Evolutionary conservation across 345 rosid species (phyloP).

Genomic region (Hypericum androsaemum): DNA sequence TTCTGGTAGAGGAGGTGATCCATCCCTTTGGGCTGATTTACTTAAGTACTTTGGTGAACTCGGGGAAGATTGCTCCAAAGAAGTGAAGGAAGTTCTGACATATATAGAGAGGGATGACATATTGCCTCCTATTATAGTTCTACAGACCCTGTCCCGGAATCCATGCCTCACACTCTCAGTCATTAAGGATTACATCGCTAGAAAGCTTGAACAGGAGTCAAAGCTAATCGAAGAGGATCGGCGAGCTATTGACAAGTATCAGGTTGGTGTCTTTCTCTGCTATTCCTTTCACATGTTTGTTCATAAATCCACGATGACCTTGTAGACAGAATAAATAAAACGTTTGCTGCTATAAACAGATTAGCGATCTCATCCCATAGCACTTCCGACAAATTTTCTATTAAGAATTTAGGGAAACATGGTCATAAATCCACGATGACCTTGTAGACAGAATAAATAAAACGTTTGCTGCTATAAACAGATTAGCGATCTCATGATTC

Average conservation of each 20-base stretch:
- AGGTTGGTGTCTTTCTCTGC: conserved; percentile 35
- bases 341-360: too few species aligned
- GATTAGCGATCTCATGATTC: too few species aligned
- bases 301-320: background rate
- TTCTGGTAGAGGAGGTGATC: conserved; percentile 86
- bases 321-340: too few species aligned
- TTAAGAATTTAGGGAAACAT: too few species aligned
- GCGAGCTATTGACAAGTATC: conserved; percentile 80
- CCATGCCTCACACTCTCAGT: conserved; percentile 94
- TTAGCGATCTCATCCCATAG: too few species aligned
- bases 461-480: too few species aligned
- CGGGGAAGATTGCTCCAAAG: conserved; percentile 96
- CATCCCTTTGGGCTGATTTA: conserved; percentile 97
- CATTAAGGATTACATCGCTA: conserved; percentile 86
- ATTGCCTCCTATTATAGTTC: conserved; percentile 92
- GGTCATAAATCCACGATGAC: background rate
- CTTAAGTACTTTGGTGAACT: conserved; percentile 95
- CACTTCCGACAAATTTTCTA: too few species aligned
- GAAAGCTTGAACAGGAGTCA: conserved; percentile 94
- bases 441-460: too few species aligned
- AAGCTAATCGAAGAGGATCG: conserved; percentile 91
- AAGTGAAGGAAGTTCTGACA: conserved; percentile 85
- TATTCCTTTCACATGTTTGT: conserved; percentile 3
- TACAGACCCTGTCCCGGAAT: conserved; percentile 83
- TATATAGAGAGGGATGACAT: conserved; percentile 90